A percentile compares a stretch with the other conserved stretches of the same genome.
phyloP scores from a whole-genome alignment of 2,329 filamentous ascomycete species.

The Leptographium wingfieldii region DNA sequence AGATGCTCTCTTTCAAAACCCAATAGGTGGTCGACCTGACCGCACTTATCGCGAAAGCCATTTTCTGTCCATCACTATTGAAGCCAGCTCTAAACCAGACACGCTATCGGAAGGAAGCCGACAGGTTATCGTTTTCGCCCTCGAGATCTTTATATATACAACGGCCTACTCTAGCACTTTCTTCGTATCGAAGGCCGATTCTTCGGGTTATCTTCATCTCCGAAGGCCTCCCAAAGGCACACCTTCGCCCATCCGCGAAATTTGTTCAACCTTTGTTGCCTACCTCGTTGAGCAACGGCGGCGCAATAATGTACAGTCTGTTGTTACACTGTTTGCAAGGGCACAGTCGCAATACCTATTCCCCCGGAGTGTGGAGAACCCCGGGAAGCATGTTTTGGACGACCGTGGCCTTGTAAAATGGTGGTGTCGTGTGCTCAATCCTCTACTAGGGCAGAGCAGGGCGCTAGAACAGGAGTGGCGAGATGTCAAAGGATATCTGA shows the following conservation, averaged over 20 bases:
- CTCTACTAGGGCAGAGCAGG: slow-evolving; percentile 40
- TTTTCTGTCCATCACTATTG: slow-evolving; percentile 45
- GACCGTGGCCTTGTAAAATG: slow-evolving; percentile 83
- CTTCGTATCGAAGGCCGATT: slow-evolving; percentile 95
- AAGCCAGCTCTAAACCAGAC: slow-evolving; percentile 8
- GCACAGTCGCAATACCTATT: slow-evolving; percentile 92
- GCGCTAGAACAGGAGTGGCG: slow-evolving; percentile 21
- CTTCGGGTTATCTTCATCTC: slow-evolving; percentile 71
- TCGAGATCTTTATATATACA: slow-evolving; percentile 81
- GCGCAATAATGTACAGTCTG: slow-evolving; percentile 51
- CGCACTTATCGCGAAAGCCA: slow-evolving; percentile 81
- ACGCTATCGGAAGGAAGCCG: neutral
- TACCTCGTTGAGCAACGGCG: slow-evolving; percentile 58
- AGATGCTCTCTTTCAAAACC: slow-evolving; percentile 65
- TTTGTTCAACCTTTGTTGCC: slow-evolving; percentile 63
- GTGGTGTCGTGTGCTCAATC: slow-evolving; percentile 87
- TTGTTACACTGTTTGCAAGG: slow-evolving; percentile 83
- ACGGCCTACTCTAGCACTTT: slow-evolving; percentile 71
- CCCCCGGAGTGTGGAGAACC: slow-evolving; percentile 77
- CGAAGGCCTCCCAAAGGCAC: slow-evolving; percentile 49
- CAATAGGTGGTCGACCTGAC: slow-evolving; percentile 58
- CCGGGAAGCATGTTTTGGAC: slow-evolving; percentile 78
- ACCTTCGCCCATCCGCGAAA: slow-evolving; percentile 59
- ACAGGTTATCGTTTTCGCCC: slow-evolving; percentile 58
- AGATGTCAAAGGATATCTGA: slow-evolving; percentile 60